A percentile compares a stretch with the other conserved stretches of the same genome.
Conservation (phyloP, 208 protist genomes). For the Phytomonas sp. region DNA sequence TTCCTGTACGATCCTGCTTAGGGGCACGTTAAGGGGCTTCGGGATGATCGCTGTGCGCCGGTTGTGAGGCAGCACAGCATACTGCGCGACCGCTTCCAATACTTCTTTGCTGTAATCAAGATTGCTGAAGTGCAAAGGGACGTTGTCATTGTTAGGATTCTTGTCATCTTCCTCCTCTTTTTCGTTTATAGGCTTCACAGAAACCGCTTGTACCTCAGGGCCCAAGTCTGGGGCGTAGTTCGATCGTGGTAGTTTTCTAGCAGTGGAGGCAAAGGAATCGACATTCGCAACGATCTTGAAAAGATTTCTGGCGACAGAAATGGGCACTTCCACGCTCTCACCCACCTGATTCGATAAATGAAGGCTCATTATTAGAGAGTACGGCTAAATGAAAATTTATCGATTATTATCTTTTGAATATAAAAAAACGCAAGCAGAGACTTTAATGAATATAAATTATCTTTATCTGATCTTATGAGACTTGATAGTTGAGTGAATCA, state of each 20-base stretch:
- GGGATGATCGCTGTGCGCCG: neutral
- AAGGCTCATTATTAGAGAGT: neutral
- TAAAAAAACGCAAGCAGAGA: too few relatives aligned
- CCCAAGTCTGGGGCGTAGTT: too few relatives aligned
- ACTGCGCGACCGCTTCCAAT: neutral
- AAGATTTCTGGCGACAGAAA: neutral
- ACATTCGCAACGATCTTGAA: neutral
- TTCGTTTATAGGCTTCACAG: neutral
- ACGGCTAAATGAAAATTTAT: neutral
- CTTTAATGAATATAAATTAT: too few relatives aligned
- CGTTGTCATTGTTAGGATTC: conserved; percentile 4
- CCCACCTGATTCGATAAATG: conserved; percentile 6
- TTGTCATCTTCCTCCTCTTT: neutral
- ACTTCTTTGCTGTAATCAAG: neutral
- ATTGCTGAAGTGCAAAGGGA: neutral
- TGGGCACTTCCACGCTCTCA: conserved; percentile 11
- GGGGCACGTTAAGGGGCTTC: conserved; percentile 19
- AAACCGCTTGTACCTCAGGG: too few relatives aligned
- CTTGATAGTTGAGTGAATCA: neutral
- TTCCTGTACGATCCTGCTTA: conserved; percentile 15
- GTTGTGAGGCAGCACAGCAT: conserved; percentile 4
- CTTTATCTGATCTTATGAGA: too few relatives aligned
- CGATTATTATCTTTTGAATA: too few relatives aligned
- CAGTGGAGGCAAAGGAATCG: neutral
- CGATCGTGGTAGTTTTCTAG: too few relatives aligned